phyloP scores from a whole-genome alignment of 1,139 yeast genomes.

The Kodamaea anthophila region DNA sequence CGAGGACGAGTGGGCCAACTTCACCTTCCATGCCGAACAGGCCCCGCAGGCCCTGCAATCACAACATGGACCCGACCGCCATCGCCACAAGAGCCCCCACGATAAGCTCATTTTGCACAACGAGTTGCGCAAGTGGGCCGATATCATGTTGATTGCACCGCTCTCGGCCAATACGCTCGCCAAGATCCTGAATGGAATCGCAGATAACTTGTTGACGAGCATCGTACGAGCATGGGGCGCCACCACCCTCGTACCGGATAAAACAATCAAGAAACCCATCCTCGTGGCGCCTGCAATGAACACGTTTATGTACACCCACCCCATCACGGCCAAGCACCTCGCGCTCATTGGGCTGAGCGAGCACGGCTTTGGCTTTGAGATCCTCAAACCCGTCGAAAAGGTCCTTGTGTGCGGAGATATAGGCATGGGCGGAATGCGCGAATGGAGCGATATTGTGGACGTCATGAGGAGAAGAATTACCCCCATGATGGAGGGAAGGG shows the following conservation, averaged over 20 bases:
- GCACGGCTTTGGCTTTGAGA: conserved; percentile 54
- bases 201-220: conserved; percentile 82
- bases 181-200: conserved; percentile 82
- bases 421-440: conserved; percentile 98
- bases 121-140: conserved; percentile 93
- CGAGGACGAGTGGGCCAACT: conserved; percentile 79
- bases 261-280: conserved; percentile 55
- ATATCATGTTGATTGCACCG: conserved; percentile 84
- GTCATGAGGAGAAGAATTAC: conserved; percentile 52
- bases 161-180: conserved; percentile 91
- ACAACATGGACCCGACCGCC: too few relatives aligned
- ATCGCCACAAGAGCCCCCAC: conserved; percentile 34
- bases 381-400: conserved; percentile 88
- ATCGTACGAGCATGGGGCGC: conserved; percentile 93
- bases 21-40: conserved; percentile 19
- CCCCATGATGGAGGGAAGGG: conserved; percentile 26
- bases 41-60: too few relatives aligned
- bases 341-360: conserved; percentile 42
- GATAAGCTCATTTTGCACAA: conserved; percentile 65
- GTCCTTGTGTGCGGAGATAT: conserved; percentile 93
- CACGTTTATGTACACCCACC: conserved; percentile 92
- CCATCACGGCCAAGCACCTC: conserved; percentile 82
- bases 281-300: conserved; percentile 97
- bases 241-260: conserved; percentile 6
- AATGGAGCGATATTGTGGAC: conserved; percentile 91